These are phyloP conservation scores for Talaromyces nanjingensis DNA, from an alignment of 495 filamentous ascomycete genomes.

Conservation along the genomic window DNA sequence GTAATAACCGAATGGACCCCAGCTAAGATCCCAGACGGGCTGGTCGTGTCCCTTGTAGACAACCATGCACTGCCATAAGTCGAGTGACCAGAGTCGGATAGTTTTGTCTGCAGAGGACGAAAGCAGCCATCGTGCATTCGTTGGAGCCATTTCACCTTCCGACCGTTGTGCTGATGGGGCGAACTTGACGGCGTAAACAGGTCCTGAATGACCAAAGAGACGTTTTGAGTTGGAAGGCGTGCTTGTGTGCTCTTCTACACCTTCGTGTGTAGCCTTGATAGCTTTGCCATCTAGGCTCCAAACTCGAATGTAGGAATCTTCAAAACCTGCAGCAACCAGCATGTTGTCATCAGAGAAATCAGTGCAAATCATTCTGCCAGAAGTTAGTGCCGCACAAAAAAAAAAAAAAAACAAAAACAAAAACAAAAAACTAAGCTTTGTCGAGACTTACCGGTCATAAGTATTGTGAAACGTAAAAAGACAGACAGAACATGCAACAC, in stretches of 20 bases:
- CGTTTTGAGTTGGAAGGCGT: conserved; percentile 63
- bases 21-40: conserved; percentile 79
- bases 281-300: conserved; percentile 81
- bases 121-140: conserved; percentile 66
- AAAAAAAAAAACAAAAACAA: not conserved
- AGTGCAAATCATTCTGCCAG: conserved; percentile 70
- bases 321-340: conserved; percentile 78
- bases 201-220: conserved; percentile 83
- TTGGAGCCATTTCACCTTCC: conserved; percentile 43
- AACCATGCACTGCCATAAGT: conserved; percentile 81
- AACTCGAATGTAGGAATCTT: conserved; percentile 89
- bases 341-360: conserved; percentile 88
- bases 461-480: conserved; percentile 99
- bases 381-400: conserved; percentile 16
- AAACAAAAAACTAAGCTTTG: not conserved
- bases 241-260: conserved; percentile 20
- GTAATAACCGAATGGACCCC: conserved; percentile 94
- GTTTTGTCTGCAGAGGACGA: conserved; percentile 84
- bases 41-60: conserved; percentile 88
- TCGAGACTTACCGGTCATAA: conserved; percentile 63
- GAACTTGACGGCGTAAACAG: conserved; percentile 85
- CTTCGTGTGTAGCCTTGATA: conserved; percentile 39
- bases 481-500: conserved; percentile 73
- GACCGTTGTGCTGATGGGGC: conserved; percentile 62
- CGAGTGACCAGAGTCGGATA: conserved; percentile 86